phyloP scores from a whole-genome alignment of 805 yeast genomes.

The Pichia deserticola region DNA sequence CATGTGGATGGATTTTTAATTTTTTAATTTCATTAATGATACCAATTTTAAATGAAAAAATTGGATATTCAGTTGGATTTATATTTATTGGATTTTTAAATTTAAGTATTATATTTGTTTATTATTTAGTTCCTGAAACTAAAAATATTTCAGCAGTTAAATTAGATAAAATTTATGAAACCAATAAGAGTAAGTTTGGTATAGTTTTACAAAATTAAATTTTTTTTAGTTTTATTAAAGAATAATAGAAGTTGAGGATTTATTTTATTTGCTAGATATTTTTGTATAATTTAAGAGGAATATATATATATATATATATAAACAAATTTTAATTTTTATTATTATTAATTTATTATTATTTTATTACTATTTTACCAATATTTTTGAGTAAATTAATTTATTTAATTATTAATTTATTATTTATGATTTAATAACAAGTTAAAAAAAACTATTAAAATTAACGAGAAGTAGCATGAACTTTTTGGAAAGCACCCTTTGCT shows the following conservation, averaged over 20 bases:
- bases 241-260: no score
- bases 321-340: no score
- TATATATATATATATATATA: no score
- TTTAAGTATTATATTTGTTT: slow-evolving; percentile 19
- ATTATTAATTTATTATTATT: no score
- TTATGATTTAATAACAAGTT: neutral
- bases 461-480: slow-evolving; percentile 96
- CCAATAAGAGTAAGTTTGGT: neutral
- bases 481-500: slow-evolving; percentile 97
- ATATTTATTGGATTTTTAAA: slow-evolving; percentile 33
- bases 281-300: no score
- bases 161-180: slow-evolving; percentile 19
- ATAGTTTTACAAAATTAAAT: neutral
- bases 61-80: slow-evolving; percentile 64
- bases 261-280: no score
- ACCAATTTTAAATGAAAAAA: slow-evolving; percentile 53
- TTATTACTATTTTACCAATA: no score
- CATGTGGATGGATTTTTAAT: slow-evolving; percentile 58
- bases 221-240: neutral
- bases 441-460: slow-evolving; percentile 33
- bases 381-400: no score
- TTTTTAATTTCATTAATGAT: slow-evolving; percentile 60
- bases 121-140: slow-evolving; percentile 29
- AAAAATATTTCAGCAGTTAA: slow-evolving; percentile 16
- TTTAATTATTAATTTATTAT: no score